phyloP scores from a whole-genome alignment of 768 basidiomycete genomes.

The Trametes gibbosa region DNA sequence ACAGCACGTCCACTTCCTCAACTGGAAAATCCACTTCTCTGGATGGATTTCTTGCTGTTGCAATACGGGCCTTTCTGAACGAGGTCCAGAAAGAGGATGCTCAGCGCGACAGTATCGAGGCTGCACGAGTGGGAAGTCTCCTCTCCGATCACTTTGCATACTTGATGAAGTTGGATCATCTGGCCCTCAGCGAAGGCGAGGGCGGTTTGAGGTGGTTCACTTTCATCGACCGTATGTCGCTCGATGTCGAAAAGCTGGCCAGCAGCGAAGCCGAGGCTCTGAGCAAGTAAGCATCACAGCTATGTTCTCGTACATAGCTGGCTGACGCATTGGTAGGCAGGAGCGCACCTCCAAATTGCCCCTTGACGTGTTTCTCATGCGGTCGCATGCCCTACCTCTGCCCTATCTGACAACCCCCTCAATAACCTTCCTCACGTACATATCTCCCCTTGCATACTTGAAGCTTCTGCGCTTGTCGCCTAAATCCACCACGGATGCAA shows the following conservation, averaged over 20 bases:
- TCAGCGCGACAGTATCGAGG: conserved; percentile 50
- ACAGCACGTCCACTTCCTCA: conserved; percentile 32
- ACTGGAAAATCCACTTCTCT: conserved; percentile 53
- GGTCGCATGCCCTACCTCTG: conserved; percentile 66
- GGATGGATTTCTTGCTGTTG: conserved; percentile 59
- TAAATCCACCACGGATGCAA: conserved; percentile 25
- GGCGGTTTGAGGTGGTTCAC: conserved; percentile 75
- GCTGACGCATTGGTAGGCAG: background rate
- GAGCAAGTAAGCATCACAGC: conserved; percentile 40
- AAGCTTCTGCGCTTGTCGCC: conserved; percentile 47
- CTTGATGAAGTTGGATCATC: conserved; percentile 67
- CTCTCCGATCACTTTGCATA: conserved; percentile 60
- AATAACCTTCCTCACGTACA: conserved; percentile 67
- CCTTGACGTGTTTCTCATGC: conserved; percentile 69
- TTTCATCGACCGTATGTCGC: conserved; percentile 55
- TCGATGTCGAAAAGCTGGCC: conserved; percentile 48
- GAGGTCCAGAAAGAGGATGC: conserved; percentile 58
- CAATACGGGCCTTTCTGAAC: conserved; percentile 53
- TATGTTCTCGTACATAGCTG: conserved; percentile 34
- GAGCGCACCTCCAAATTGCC: conserved; percentile 41
- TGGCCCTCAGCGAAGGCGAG: conserved; percentile 59
- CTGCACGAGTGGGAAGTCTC: conserved; percentile 44
- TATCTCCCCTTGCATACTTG: conserved; percentile 71
- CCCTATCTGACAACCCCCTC: conserved; percentile 68
- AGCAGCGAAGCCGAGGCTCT: conserved; percentile 51